Percentiles rank a stretch among this genome's conserved stretches.
Evolutionary conservation across 352 stramenopile genomes (phyloP).

Genomic region (Hyaloperonospora brassicae): DNA sequence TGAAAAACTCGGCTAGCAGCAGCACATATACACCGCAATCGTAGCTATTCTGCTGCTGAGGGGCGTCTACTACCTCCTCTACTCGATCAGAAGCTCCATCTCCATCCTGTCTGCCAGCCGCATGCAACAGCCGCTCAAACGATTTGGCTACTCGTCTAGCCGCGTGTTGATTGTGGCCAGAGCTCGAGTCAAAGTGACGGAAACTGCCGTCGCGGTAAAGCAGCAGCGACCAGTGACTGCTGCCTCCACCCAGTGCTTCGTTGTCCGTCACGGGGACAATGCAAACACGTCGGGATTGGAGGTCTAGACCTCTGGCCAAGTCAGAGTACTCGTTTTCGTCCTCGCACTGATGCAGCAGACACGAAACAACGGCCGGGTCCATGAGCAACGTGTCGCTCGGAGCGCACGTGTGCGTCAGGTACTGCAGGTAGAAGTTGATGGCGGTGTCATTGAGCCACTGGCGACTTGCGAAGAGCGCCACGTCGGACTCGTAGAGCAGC

Average conservation of each 20-base stretch:
- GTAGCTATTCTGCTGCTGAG: constrained; percentile 73
- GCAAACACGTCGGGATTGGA: constrained; percentile 34
- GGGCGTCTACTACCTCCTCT: constrained; percentile 28
- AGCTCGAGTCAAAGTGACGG: constrained; percentile 67
- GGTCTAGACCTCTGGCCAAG: constrained; percentile 37
- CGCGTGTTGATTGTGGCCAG: constrained; percentile 44
- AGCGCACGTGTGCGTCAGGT: constrained; percentile 35
- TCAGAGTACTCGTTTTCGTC: constrained; percentile 70
- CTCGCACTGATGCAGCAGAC: constrained; percentile 76
- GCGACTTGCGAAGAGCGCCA: constrained; percentile 45
- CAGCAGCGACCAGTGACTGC: constrained; percentile 74
- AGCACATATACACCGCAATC: constrained; percentile 82
- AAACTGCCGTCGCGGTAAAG: constrained; percentile 38
- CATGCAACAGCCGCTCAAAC: constrained; percentile 37
- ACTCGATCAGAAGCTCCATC: constrained; percentile 13
- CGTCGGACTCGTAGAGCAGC: constrained; percentile 75
- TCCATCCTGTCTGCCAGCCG: constrained; percentile 7
- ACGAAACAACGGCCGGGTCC: constrained; percentile 73
- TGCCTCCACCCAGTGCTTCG: constrained; percentile 38
- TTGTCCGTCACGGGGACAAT: constrained; percentile 73
- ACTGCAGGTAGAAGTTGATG: constrained; percentile 81
- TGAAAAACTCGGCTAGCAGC: constrained; percentile 55
- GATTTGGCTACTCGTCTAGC: constrained; percentile 33
- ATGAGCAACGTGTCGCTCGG: constrained; percentile 47
- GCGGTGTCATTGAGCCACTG: constrained; percentile 82